Evolutionary conservation across 2,329 filamentous ascomycete genomes (phyloP), one percentile per base, ranked within the genome.

Genomic region (Nigrospora osmanthi): DNA sequence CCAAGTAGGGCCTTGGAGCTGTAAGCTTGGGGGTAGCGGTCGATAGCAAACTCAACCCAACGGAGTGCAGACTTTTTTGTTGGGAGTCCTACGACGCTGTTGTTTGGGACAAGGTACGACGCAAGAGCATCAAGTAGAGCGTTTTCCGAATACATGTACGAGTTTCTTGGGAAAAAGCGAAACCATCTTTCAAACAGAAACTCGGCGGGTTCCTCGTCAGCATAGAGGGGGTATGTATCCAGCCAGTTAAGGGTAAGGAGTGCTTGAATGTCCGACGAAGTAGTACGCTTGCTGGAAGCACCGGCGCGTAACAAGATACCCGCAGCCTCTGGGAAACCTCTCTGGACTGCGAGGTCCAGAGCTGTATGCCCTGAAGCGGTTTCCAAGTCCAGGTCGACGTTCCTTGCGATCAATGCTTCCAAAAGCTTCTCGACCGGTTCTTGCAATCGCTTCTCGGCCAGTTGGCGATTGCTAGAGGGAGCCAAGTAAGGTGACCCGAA

Each of bases 1-100:
- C n/a, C 11, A 6, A 39, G 13, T 3, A 39, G 7, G 10, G 30
- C n/a, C 11, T 3, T 1, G 4, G 39, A 40, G 15, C 15, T 40
- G 39, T 40, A 40, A 32, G 39, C 39, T 6, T 40, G 39, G 5
- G 15, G 15, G 14, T 40, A 40, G 11, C 15, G 39, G 15, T 19
- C 6, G 11, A 40, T 6, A 4, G n/a, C 30, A 33, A 19, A 32
- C 2, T 11, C 14, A n/a, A n/a, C n/a, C n/a, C n/a, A n/a, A n/a
- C n/a, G n/a, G n/a, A n/a, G n/a, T n/a, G n/a, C n/a, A n/a, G n/a
- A n/a, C n/a, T n/a, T n/a, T n/a, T n/a, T n/a, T n/a, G n/a, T n/a
- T n/a, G n/a, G n/a, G n/a, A n/a, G n/a, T n/a, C n/a, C n/a, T n/a
- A n/a, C n/a, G n/a, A n/a, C n/a, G n/a, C n/a, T n/a, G n/a, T n/a